Conservation (phyloP, 345 rosid genomes). For the Eucalyptus pumila region DNA sequence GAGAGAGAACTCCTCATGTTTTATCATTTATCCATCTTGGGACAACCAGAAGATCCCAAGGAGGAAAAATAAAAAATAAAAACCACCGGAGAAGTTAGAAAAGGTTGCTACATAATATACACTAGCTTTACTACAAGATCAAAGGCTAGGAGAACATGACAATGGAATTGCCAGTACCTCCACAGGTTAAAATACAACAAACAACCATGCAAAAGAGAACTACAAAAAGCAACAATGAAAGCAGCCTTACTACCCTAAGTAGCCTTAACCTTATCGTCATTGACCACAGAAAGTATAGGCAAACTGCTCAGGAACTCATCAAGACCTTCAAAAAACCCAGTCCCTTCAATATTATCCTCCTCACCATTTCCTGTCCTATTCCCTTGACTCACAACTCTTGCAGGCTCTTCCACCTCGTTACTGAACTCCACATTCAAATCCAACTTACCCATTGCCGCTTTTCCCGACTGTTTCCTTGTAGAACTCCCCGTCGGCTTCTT, state of each 20-base stretch:
- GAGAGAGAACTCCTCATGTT: background rate
- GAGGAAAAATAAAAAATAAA: background rate
- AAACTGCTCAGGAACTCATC: constrained; percentile 90
- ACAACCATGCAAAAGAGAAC: constrained; percentile 7
- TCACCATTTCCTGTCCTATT: constrained; percentile 37
- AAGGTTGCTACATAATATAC: background rate
- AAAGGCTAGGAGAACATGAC: background rate
- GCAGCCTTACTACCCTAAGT: constrained; percentile 37
- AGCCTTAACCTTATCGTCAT: constrained; percentile 78
- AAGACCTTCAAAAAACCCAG: constrained; percentile 86
- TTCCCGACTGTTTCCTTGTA: constrained; percentile 33
- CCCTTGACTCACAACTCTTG: constrained; percentile 20
- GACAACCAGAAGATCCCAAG: background rate
- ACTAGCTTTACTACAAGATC: background rate
- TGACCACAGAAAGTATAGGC: constrained; percentile 82
- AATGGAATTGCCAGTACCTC: background rate
- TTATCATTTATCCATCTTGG: background rate
- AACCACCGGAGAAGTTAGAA: background rate
- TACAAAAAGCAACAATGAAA: constrained; percentile 5
- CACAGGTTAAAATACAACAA: background rate
- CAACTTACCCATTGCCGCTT: constrained; percentile 62
- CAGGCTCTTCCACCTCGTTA: constrained; percentile 74
- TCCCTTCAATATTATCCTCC: constrained; percentile 78
- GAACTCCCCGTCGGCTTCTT: constrained; percentile 15
- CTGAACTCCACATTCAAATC: constrained; percentile 97